Base-by-base conservation (phyloP, 208 protist species). In the Crithidia fasciculata region DNA sequence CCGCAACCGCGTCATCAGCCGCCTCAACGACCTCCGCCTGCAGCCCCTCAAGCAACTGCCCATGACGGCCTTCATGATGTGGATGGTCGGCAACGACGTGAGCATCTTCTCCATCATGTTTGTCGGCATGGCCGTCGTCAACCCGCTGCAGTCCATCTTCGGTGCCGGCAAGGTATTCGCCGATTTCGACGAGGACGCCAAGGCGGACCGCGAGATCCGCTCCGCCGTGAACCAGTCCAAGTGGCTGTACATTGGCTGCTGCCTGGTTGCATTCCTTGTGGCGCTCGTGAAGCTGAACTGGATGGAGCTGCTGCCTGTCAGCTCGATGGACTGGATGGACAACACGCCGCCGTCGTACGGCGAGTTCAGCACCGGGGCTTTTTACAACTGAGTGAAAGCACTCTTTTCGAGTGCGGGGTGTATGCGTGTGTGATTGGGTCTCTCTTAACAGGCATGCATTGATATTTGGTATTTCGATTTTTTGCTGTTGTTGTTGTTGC, bases 101-200 rank as follows among this genome's bases (percentile, higher is more conserved):
- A 91, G 86, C 70, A 93, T 96, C 49, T 96, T 94, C 74, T 92
- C 91, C 54, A 96, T 96, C 74, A 94, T 96, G 87, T 94, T 96
- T 77, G 86, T 94, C 37, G 89, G 91, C 67, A 94, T 93, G 89
- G 91, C 91, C 5, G 86, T 96, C 58, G 80, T 90, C 15, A 91
- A 83, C 74, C 91, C 91, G 12, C 66, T 96, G 43, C 82, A 89
- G 71, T 76, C 67, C 37, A 90, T 96, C n/a, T 59, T 90, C 49
- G 71, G 70, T 18, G 80, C 76, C 28, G 57, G 66, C 45, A 87
- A 82, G 49, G 62, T 76, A 37, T 96, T 96, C 57, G 78, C 61
- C 13, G 77, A 84, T 37, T 94, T 96, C 64, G 79, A 92, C 10
- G 89, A 93, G 45, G 88, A 90, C 53, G 86, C 84, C 3, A 73